Evolutionary conservation across 1,139 yeast species (phyloP).

Genomic region (Pneumocystis jirovecii): DNA sequence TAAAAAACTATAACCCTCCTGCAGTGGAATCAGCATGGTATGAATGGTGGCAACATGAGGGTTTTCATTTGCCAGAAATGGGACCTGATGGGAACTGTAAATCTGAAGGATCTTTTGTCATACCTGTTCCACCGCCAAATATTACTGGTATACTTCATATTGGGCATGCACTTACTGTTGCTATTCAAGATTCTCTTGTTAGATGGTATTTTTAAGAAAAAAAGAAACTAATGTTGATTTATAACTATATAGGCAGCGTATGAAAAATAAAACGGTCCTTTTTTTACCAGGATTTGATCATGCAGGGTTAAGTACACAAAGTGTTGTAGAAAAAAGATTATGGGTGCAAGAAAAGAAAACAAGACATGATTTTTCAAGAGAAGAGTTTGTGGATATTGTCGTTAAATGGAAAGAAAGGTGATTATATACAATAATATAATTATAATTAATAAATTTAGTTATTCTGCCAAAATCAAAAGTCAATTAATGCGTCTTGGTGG

Average conservation of each 20-base stretch:
- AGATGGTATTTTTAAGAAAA: slow-evolving; percentile 35
- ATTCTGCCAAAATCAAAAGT: slow-evolving; percentile 37
- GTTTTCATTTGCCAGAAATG: slow-evolving; percentile 77
- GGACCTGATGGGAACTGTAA: slow-evolving; percentile 57
- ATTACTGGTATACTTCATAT: slow-evolving; percentile 97
- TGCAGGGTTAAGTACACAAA: slow-evolving; percentile 98
- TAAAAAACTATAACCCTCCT: slow-evolving; percentile 84
- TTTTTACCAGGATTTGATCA: slow-evolving; percentile 96
- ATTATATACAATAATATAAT: slow-evolving; percentile 34
- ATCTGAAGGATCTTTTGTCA: slow-evolving; percentile 71
- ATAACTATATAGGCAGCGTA: slow-evolving; percentile 40
- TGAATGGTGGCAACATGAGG: slow-evolving; percentile 88
- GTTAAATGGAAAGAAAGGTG: slow-evolving; percentile 99
- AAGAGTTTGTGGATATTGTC: slow-evolving; percentile 68
- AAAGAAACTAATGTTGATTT: not conserved
- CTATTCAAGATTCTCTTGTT: slow-evolving; percentile 85
- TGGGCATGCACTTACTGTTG: slow-evolving; percentile 92
- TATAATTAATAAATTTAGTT: slow-evolving; percentile 1
- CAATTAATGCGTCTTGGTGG: slow-evolving; percentile 87
- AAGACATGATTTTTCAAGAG: slow-evolving; percentile 91
- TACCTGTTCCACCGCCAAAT: slow-evolving; percentile 98
- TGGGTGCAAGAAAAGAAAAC: slow-evolving; percentile 83
- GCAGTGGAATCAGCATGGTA: slow-evolving; percentile 97
- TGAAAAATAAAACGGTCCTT: slow-evolving; percentile 89
- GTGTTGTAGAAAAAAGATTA: slow-evolving; percentile 91